Base-by-base conservation (phyloP, 2,329 filamentous ascomycete genomes). In the Aspergillus nomiae region DNA sequence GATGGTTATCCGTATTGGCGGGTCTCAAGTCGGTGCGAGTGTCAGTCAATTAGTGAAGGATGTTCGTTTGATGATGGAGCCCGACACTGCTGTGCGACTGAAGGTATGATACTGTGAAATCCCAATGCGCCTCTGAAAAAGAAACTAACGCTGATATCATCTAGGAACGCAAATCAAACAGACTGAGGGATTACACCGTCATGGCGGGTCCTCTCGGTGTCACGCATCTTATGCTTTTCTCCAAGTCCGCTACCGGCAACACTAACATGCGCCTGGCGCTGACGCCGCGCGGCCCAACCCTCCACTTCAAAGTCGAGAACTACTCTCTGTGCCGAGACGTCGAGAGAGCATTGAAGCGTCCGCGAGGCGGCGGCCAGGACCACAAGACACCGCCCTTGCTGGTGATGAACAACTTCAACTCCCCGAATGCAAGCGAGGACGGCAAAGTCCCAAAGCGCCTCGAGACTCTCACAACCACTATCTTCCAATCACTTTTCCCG, bases 1-100 rank as follows among this genome's bases (percentile, higher is more conserved):
- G 77, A 97, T 99, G 94, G 94, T 99, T 63, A 97, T 99, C 78
- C 92, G 95, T 70, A 94, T 97, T 73, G 95, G 95, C 71, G 94
- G 94, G 71, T 91, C 93, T 72, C 92, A 97, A 76, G 92, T 99
- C 58, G 95, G 95, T 62, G 88, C 92, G 63, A 96, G 91, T 77
- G 87, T 99, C 71, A 94, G 90, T 76, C 94, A 98, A 80, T 84
- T 99, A 70, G 94, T 94, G 26, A 89, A 91, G 70, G 95, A 99
- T 81, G 91, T 98, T 63, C 89, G 95, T 71, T 85, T 86, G 60
- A 94, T 98, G 82, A 96, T 99, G 93, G 93, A 98, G 79, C 95
- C 95, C 1, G 92, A 93, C 59, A 99, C 95, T 4, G 95, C 95
- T 4, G 90, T 89, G 65, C 87, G 94, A 63, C 78, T 99, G 69